Conservation (phyloP, 2,329 filamentous ascomycete species). For the Diplodia intermedia region DNA sequence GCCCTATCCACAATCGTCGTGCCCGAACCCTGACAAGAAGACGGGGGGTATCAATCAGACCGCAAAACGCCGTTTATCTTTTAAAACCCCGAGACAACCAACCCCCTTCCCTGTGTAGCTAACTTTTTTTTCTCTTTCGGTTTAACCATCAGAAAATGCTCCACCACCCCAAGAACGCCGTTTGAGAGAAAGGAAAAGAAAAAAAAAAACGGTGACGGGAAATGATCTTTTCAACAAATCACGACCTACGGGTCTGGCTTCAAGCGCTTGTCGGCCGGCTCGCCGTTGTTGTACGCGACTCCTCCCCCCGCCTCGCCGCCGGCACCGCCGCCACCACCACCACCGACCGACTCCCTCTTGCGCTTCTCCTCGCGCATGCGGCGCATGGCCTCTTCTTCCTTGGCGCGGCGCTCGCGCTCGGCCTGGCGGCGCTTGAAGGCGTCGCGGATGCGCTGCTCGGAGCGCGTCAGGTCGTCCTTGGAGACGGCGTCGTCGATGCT, state of each 20-base stretch:
- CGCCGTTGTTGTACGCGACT: constrained; percentile 4
- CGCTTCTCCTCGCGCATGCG: constrained; percentile 36
- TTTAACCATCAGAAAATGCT: not conserved
- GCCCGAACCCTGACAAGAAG: not conserved
- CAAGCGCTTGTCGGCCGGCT: constrained; percentile 28
- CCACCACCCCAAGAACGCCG: constrained; percentile 7
- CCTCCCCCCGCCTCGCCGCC: not conserved
- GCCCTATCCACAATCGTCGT: too few species aligned
- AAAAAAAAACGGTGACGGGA: not conserved
- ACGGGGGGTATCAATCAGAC: constrained; percentile 29
- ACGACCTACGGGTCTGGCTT: constrained; percentile 6
- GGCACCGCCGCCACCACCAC: not conserved
- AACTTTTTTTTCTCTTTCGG: not conserved
- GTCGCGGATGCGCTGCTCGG: constrained; percentile 74
- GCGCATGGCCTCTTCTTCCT: constrained; percentile 24
- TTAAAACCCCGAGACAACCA: constrained; percentile 2
- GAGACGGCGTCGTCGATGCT: constrained; percentile 88
- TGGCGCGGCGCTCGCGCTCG: constrained; percentile 43
- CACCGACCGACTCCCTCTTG: constrained; percentile 32
- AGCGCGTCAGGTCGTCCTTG: constrained; percentile 77
- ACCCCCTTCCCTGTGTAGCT: not conserved
- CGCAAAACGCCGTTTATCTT: constrained; percentile 13
- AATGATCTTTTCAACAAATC: not conserved
- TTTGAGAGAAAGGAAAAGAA: not conserved
- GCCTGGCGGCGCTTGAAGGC: constrained; percentile 74